Conservation (phyloP, 2,329 filamentous ascomycete species). For the Aspergillus piperis region DNA sequence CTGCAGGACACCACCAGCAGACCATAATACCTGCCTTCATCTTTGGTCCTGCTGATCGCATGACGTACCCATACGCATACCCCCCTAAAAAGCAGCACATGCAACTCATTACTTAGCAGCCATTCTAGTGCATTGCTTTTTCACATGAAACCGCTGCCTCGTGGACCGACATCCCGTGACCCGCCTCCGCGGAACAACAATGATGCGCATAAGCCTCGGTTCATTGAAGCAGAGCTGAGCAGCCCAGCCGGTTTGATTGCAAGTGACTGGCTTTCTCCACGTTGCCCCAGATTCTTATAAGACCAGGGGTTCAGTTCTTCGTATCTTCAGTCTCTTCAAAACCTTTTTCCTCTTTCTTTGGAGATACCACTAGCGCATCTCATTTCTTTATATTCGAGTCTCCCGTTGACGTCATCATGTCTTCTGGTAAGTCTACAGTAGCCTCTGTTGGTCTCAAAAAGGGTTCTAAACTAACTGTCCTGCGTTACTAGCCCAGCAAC, state of each 20-base stretch:
- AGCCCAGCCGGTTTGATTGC: conserved; percentile 5
- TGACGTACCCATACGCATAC: background rate
- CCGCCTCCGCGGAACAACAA: conserved; percentile 24
- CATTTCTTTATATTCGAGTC: background rate
- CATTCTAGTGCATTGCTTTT: conserved; percentile 6
- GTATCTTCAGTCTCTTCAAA: conserved; percentile 1
- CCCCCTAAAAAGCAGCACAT: background rate
- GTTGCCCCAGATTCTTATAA: conserved; percentile 19
- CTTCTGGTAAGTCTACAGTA: conserved; percentile 38
- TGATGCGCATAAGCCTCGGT: conserved; percentile 35
- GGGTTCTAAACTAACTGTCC: conserved; percentile 16
- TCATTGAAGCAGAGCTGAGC: conserved; percentile 13
- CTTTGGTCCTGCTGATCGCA: background rate
- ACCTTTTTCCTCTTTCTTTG: conserved; percentile 6
- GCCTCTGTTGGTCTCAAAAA: background rate
- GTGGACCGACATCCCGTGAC: conserved; percentile 28
- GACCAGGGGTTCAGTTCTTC: conserved; percentile 7
- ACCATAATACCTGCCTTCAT: no score
- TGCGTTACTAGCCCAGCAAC: conserved; percentile 52
- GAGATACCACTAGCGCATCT: conserved; percentile 4
- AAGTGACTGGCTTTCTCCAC: conserved; percentile 7
- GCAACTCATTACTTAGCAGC: background rate
- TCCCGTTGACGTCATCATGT: conserved; percentile 39
- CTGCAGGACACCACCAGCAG: background rate
- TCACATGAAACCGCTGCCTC: conserved; percentile 26